Percentiles rank a stretch among this genome's conserved stretches.
phyloP scores from a whole-genome alignment of 2,329 filamentous ascomycete genomes.

The Monilinia fructigena region DNA sequence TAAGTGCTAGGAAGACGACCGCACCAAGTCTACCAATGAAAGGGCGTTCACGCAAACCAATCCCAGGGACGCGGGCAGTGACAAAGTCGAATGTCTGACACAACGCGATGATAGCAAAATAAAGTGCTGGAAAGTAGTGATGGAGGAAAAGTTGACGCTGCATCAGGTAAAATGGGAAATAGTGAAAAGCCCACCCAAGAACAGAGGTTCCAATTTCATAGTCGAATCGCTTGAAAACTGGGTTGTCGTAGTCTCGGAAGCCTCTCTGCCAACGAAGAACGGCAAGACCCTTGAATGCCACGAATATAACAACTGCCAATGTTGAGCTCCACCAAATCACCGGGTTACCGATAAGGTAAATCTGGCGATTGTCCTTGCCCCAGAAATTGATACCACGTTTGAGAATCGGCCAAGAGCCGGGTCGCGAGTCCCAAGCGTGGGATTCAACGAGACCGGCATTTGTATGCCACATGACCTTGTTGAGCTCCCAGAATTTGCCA shows the following conservation, averaged over 20 bases:
- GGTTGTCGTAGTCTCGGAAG: slow-evolving; percentile 78
- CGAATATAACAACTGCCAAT: slow-evolving; percentile 71
- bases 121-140: slow-evolving; percentile 96
- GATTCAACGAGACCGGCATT: slow-evolving; percentile 96
- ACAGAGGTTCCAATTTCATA: slow-evolving; percentile 91
- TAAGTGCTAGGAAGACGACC: slow-evolving; percentile 70
- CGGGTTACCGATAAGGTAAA: slow-evolving; percentile 94
- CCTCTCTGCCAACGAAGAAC: slow-evolving; percentile 92
- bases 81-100: slow-evolving; percentile 88
- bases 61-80: slow-evolving; percentile 66
- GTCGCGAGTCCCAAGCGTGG: slow-evolving; percentile 96
- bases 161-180: slow-evolving; percentile 99
- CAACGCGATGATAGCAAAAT: slow-evolving; percentile 87
- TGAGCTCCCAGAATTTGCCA: slow-evolving; percentile 95
- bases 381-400: slow-evolving; percentile 98
- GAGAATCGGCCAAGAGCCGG: slow-evolving; percentile 87
- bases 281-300: slow-evolving; percentile 81
- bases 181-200: slow-evolving; percentile 94
- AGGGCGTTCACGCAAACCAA: slow-evolving; percentile 68
- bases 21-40: slow-evolving; percentile 73
- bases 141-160: slow-evolving; percentile 96
- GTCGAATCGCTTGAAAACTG: slow-evolving; percentile 92
- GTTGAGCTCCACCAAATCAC: slow-evolving; percentile 93
- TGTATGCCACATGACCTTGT: slow-evolving; percentile 98
- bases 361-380: slow-evolving; percentile 89